Evolutionary conservation across 108 stramenopile genomes (phyloP).

Genomic region (Bacterosira constricta): DNA sequence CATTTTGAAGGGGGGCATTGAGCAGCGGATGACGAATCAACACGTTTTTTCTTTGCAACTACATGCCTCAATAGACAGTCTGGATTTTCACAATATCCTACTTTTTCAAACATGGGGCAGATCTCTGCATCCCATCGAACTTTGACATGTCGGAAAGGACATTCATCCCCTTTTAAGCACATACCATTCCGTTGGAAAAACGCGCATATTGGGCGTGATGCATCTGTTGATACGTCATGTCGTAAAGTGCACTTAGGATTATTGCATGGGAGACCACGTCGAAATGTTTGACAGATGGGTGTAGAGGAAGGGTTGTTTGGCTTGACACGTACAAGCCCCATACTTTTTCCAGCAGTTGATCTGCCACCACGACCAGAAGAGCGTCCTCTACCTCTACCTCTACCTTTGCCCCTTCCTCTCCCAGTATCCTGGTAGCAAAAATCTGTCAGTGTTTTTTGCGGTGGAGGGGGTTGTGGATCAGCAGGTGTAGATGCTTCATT

Average conservation of each 20-base stretch:
- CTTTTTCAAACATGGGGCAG: slow-evolving; percentile 65
- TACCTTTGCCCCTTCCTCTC: slow-evolving; percentile 19
- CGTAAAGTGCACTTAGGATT: slow-evolving; percentile 66
- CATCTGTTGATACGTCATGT: slow-evolving; percentile 76
- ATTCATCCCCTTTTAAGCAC: slow-evolving; percentile 73
- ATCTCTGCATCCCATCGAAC: slow-evolving; percentile 55
- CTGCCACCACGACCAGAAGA: not conserved
- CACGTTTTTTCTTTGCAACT: slow-evolving; percentile 20
- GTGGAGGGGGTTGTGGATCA: not conserved
- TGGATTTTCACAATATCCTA: slow-evolving; percentile 68
- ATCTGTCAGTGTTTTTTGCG: slow-evolving; percentile 56
- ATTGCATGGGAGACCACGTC: slow-evolving; percentile 67
- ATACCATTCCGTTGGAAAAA: slow-evolving; percentile 81
- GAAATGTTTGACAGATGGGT: slow-evolving; percentile 67
- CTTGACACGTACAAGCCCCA: slow-evolving; percentile 72
- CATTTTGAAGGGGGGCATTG: no score
- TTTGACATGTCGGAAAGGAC: slow-evolving; percentile 80
- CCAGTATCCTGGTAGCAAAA: slow-evolving; percentile 64
- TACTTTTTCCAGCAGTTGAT: slow-evolving; percentile 24
- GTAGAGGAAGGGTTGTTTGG: slow-evolving; percentile 41
- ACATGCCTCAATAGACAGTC: slow-evolving; percentile 64
- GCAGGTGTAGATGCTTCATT: not conserved
- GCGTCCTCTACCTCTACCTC: slow-evolving; percentile 9
- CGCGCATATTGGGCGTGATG: slow-evolving; percentile 73
- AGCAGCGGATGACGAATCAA: no score